Evolutionary conservation across 352 stramenopile species (phyloP).

Genomic region (Phytopythium chamaehyphon): DNA sequence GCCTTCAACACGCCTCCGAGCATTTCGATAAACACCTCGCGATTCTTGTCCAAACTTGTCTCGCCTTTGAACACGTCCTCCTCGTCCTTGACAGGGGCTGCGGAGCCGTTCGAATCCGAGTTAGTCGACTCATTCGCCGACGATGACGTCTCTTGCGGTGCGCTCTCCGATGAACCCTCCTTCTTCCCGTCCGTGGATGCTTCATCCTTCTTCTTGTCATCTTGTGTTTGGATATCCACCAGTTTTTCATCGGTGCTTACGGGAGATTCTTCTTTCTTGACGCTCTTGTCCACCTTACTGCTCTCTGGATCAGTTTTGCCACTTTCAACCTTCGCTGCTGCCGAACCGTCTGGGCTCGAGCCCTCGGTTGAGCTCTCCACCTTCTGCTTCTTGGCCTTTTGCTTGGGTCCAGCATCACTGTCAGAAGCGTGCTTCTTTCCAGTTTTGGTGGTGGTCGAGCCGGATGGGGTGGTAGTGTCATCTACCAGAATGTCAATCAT

Average conservation of each 20-base stretch:
- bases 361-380: conserved; percentile 6
- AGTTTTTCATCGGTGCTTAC: conserved; percentile 1
- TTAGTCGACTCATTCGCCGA: conserved; percentile 5
- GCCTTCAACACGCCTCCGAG: conserved; percentile 52
- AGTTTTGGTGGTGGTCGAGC: too few relatives aligned
- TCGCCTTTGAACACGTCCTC: conserved; percentile 28
- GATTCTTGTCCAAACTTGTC: conserved; percentile 48
- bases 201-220: background rate
- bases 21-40: conserved; percentile 62
- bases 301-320: background rate
- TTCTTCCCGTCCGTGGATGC: background rate
- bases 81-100: conserved; percentile 10
- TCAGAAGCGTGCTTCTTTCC: conserved; percentile 35
- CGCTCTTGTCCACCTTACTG: background rate
- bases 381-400: conserved; percentile 44
- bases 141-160: conserved; percentile 8
- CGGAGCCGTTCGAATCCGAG: background rate
- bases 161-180: background rate
- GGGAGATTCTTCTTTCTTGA: conserved; percentile 16
- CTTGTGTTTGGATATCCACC: conserved; percentile 12
- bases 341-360: conserved; percentile 11
- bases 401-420: conserved; percentile 12
- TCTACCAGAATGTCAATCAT: conserved; percentile 62
- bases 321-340: background rate
- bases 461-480: conserved; percentile 19